Base-by-base conservation (phyloP, 176 grass and related monocot species). In the Neostapfia colusana region DNA sequence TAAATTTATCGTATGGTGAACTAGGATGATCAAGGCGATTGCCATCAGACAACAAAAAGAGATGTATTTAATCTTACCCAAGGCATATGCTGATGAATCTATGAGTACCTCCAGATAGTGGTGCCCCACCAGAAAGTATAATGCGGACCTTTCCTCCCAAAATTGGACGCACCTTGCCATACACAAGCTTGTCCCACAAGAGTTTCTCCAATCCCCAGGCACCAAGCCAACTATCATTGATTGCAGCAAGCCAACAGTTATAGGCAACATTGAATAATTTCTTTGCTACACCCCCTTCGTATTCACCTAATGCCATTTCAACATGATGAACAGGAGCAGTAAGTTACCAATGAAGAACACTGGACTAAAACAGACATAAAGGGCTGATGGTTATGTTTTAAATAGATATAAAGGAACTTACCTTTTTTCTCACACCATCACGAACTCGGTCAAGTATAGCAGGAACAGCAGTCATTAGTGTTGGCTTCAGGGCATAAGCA, bases 71-170 rank as follows among this genome's bases (percentile, higher is more conserved):
- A 79, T 67, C 87, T 92, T 83, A 99, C 95, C 91, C 91, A 70
- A 99, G 83, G 70, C 92, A 99, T 86, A 99, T 95, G 73, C 89
- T 95, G 78, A 99, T 99, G 84, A 95, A 99, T 66, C 95, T 92
- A 77, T 99, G 95, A 25, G 95, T 92, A 81, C 95, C 87, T 66
- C 73, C 87, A 20, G 91, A 99, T 5, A 99, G 85, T 81, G 95
- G 95, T 72, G 91, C 95, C 66, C 92, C 95, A 42, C 92, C 95
- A 81, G 91, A 95, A 35, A 99, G 82, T 60, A 95, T 49, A 84
- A 92, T 92, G 39, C 95, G 81, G 76, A 95, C 45, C n/a, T 74
- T 88, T 72, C 89, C 92, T 77, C 95, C 95, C 82, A 99, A 92
- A 69, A 99, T 45, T 49, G 87, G 89, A 50, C 80, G 82, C 41